Base-by-base conservation (phyloP, 148 eudicot genomes). In the Vaccinium macrocarpon region DNA sequence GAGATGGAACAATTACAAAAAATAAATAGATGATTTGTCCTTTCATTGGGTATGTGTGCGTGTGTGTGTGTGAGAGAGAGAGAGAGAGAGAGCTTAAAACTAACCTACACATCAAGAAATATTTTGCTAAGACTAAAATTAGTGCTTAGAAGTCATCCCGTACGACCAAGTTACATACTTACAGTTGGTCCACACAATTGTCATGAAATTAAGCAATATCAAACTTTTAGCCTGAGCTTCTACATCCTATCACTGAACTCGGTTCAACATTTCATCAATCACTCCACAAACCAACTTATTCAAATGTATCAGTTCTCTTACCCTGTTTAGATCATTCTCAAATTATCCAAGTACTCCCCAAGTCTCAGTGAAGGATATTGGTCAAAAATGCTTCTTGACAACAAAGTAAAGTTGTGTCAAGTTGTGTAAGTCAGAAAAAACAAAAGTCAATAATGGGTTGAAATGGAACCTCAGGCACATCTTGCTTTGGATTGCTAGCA, bases 391-490 rank as follows among this genome's bases (percentile, higher is more conserved):
- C 59, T 15, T 4, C 18, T 15, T 55, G 59, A 55, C 5, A 4
- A 55, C 59, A 55, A 6, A 55, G 5, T 15, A 79, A 53, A 80
- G 32, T 18, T 38, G 53, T 19, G 57, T 42, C 46, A 42, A 42
- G 46, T 0, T 42, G 46, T 42, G 46, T 42, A 42, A 3, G 46
- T 42, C 46, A 5, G 46, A 42, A 48, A 73, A 79, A 70, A 15
- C 19, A 84, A 9, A 62, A 62, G 46, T 74, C 21, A 68, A 48
- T n/a, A 52, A 53, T 38, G 35, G 19, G 19, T 62, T 32, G 72
- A 83, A 80, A 62, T 80, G 56, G 79, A 82, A 95, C 98, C 97
- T 88, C 90, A 23, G 90, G 91, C 83, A 89, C 53, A 84, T 87
- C 90, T 87, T 82, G 86, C 83, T 86, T 91, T 81, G 90, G 66